phyloP scores from a whole-genome alignment of 2,329 filamentous ascomycete species.

The Stemphylium vesicarium region DNA sequence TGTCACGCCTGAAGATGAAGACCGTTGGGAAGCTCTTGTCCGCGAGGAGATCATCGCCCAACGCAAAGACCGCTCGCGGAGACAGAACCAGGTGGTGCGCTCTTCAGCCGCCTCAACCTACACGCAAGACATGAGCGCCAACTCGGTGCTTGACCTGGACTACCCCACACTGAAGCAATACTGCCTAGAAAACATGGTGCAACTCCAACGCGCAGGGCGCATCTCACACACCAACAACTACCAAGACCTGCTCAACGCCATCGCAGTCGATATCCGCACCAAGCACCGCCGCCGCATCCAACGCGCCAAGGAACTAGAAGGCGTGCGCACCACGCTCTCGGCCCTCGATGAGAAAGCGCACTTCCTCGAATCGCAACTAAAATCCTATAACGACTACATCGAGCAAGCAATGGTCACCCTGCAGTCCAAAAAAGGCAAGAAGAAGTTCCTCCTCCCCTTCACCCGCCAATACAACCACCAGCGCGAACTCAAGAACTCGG shows the following conservation, averaged over 20 bases:
- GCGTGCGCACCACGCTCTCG: slow-evolving; percentile 74
- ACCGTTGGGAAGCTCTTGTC: slow-evolving; percentile 82
- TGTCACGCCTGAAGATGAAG: slow-evolving; percentile 84
- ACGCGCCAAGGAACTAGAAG: slow-evolving; percentile 87
- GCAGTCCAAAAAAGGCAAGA: slow-evolving; percentile 96
- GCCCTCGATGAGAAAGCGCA: slow-evolving; percentile 85
- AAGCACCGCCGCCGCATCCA: slow-evolving; percentile 94
- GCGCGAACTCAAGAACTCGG: slow-evolving; percentile 88
- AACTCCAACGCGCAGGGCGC: slow-evolving; percentile 83
- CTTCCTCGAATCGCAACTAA: slow-evolving; percentile 93
- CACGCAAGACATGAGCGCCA: slow-evolving; percentile 56
- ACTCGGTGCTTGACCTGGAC: slow-evolving; percentile 79
- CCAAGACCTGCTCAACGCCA: slow-evolving; percentile 96
- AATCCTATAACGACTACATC: slow-evolving; percentile 99
- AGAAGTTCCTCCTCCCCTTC: slow-evolving; percentile 92
- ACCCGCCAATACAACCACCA: slow-evolving; percentile 99
- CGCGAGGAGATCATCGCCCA: slow-evolving; percentile 73
- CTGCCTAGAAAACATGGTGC: slow-evolving; percentile 91
- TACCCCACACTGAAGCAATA: slow-evolving; percentile 93
- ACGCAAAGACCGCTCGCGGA: slow-evolving; percentile 57
- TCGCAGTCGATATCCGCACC: slow-evolving; percentile 93
- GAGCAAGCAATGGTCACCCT: slow-evolving; percentile 97
- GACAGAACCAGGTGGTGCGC: slow-evolving; percentile 58
- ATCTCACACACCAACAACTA: slow-evolving; percentile 89
- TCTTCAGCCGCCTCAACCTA: slow-evolving; percentile 91